phyloP scores from a whole-genome alignment of 2,329 filamentous ascomycete species.

The Pseudogymnoascus sp. region DNA sequence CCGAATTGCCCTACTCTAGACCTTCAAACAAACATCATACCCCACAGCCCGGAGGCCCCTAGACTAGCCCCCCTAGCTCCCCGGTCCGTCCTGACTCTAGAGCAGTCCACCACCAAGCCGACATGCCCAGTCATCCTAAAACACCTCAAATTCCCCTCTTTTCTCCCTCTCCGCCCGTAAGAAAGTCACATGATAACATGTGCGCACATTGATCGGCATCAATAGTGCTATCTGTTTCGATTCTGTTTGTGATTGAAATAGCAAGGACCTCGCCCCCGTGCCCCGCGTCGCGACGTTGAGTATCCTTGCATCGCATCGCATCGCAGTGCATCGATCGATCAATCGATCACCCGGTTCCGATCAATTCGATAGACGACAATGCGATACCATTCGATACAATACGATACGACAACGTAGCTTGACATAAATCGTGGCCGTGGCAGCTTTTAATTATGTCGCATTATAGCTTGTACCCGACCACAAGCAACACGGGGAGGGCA shows the following conservation, averaged over 20 bases:
- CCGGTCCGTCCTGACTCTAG: not conserved
- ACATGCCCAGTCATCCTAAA: not conserved
- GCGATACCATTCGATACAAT: not conserved
- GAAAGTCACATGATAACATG: constrained; percentile 5
- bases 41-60: not conserved
- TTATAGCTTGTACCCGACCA: not conserved
- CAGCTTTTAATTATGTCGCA: not conserved
- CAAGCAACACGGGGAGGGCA: not conserved
- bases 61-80: not conserved
- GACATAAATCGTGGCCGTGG: not conserved
- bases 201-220: not conserved
- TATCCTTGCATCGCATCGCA: not conserved
- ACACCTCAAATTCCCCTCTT: not conserved
- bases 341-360: not conserved
- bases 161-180: not conserved
- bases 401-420: not conserved
- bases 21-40: not conserved
- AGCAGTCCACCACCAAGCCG: not conserved
- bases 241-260: not conserved
- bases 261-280: not conserved
- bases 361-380: not conserved
- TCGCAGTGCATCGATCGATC: not conserved
- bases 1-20: not conserved
- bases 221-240: not conserved
- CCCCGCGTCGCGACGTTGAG: not conserved